Evolutionary conservation across 441 rosid species (phyloP), one percentile per base, ranked within the genome.

Genomic region (Adansonia grandidieri): DNA sequence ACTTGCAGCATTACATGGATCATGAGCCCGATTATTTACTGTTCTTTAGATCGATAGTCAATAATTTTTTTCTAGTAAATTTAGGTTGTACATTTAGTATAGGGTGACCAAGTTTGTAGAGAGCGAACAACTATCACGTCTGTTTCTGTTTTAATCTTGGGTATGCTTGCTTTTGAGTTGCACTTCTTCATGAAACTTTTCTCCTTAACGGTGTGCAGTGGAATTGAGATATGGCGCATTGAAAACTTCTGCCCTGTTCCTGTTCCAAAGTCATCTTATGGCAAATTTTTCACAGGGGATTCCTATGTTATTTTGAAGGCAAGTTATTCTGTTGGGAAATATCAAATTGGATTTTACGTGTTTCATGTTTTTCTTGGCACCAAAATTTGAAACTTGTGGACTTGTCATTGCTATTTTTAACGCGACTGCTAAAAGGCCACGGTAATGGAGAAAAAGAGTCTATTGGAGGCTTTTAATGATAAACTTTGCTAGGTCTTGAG

Each of bases 211-310:
- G 79, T 66, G 53, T 53, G 53, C 78, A 96, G 99, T 70, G 98
- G 98, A 79, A 85, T 85, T 81, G 98, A 95, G 85, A 82, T 91
- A 79, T 95, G 98, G 98, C 90, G 96, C 84, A 92, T 94, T 75
- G 99, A 96, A 83, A 92, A 89, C 81, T 96, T 96, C 79, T 61
- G 8, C 15, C 99, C 99, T 54, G 88, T 86, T 66, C 90, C 81
- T 19, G 75, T 91, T 67, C 91, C 94, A 53, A 89, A 88, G 84
- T 80, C 97, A 32, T 88, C 93, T 60, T 63, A 86, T 77, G 99
- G 99, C 40, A 96, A 90, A 66, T 96, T 96, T 84, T 96, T 89
- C 82, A 94, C 87, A 0, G 97, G 99, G 78, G 99, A 96, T 84
- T 96, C 98, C 71, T 96, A 94, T 79, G 86, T 94, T 62, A 85